Evolutionary conservation across 2,329 filamentous ascomycete genomes (phyloP).

Genomic region (Dothistroma pini): DNA sequence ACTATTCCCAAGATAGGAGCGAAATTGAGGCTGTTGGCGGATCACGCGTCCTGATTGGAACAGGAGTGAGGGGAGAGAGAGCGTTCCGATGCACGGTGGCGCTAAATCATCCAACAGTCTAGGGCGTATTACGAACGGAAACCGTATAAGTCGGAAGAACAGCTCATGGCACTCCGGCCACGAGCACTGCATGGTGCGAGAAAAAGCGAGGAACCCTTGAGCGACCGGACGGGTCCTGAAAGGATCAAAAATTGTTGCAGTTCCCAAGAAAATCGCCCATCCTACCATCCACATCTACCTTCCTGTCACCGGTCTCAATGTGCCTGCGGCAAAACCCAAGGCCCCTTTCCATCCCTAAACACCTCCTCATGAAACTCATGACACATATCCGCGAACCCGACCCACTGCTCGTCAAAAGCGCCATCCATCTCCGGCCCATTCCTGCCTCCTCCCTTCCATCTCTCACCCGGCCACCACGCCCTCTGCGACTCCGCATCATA

Average conservation of each 20-base stretch:
- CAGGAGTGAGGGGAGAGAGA: no score
- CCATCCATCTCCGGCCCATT: constrained; percentile 45
- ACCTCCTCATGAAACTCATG: constrained; percentile 42
- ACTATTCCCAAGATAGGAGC: no score
- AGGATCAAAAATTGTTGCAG: not conserved
- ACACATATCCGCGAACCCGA: constrained; percentile 45
- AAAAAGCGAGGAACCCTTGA: no score
- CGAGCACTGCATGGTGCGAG: no score
- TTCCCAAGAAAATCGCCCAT: not conserved
- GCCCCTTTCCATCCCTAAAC: constrained; percentile 45
- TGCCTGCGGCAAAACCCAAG: constrained; percentile 28
- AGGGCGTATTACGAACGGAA: no score
- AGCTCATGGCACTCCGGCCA: no score
- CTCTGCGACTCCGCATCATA: constrained; percentile 34
- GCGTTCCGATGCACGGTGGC: no score
- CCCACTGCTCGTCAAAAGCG: constrained; percentile 39
- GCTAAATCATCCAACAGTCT: no score
- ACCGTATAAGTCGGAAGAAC: no score
- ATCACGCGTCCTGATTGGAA: no score
- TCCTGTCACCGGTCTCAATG: constrained; percentile 11
- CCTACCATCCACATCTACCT: not conserved
- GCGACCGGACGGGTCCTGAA: no score
- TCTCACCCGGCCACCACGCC: constrained; percentile 45
- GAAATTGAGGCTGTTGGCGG: no score
- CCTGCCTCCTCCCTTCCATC: constrained; percentile 47